A percentile compares a stretch with the other conserved stretches of the same genome.
These are phyloP conservation scores for Litsea cubeba DNA, from an alignment of 164 flowering plant species.

Conservation along the genomic window DNA sequence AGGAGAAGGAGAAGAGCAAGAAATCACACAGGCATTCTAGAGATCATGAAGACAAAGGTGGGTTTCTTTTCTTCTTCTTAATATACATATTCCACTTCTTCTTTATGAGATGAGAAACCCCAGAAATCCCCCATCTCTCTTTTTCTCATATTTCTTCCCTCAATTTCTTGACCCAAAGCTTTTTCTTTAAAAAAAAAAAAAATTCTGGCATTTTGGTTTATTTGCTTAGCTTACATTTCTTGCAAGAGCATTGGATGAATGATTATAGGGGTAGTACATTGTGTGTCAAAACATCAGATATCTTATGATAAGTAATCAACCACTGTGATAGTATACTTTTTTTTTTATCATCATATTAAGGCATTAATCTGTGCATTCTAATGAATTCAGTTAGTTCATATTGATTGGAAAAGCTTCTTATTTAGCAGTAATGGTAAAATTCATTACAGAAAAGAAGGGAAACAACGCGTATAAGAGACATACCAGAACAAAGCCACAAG, in stretches of 20 bases:
- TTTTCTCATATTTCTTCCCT: not conserved
- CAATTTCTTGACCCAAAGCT: not conserved
- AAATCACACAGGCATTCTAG: constrained; percentile 7
- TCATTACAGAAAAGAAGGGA: no score
- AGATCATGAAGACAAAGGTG: constrained; percentile 6
- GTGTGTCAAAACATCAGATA: not conserved
- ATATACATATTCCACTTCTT: not conserved
- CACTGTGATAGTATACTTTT: not conserved
- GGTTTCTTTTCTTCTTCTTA: not conserved
- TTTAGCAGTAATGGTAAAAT: no score
- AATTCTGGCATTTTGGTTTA: not conserved
- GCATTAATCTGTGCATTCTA: not conserved
- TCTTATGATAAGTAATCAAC: not conserved
- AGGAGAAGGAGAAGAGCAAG: constrained; percentile 3
- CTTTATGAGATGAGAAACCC: not conserved
- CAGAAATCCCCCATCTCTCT: not conserved
- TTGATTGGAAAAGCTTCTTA: no score
- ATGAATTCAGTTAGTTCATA: not conserved
- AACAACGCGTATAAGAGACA: no score
- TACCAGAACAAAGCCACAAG: no score
- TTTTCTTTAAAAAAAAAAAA: no score
- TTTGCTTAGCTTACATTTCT: not conserved
- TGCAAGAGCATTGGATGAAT: not conserved
- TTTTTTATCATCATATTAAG: no score
- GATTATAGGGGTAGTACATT: not conserved